Evolutionary conservation across 768 basidiomycete species (phyloP).

Genomic region (Phaffia australis): DNA sequence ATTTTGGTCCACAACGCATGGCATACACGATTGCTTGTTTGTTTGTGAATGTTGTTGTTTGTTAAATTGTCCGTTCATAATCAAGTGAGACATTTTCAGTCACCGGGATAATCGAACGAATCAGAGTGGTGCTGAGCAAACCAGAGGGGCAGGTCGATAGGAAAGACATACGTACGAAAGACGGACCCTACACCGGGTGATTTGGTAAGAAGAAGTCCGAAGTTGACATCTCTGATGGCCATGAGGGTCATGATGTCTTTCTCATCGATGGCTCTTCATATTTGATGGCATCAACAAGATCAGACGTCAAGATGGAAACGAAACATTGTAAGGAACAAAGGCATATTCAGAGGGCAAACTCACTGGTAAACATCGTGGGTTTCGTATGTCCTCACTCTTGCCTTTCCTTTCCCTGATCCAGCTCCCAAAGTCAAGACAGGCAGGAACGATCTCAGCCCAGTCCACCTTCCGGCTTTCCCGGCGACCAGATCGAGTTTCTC

Average conservation of each 20-base stretch:
- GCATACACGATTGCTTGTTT: conserved; percentile 84
- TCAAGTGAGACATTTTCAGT: too few relatives aligned
- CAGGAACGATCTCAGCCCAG: too few relatives aligned
- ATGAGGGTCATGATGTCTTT: conserved; percentile 72
- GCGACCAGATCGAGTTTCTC: neutral
- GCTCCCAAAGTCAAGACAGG: too few relatives aligned
- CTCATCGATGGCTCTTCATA: conserved; percentile 58
- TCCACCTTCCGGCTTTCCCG: neutral
- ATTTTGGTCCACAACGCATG: conserved; percentile 44
- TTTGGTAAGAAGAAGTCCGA: conserved; percentile 8
- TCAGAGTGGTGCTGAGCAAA: too few relatives aligned
- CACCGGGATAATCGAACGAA: too few relatives aligned
- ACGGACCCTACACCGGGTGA: conserved; percentile 32
- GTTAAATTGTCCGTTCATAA: conserved; percentile 72
- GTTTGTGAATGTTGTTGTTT: too few relatives aligned
- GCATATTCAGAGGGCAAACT: neutral
- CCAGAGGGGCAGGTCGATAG: conserved; percentile 34
- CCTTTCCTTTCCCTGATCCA: neutral
- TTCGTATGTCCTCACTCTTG: conserved; percentile 1
- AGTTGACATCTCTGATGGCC: conserved; percentile 72
- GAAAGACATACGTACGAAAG: neutral
- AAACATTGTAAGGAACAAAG: too few relatives aligned
- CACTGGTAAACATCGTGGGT: conserved; percentile 15
- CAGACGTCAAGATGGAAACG: neutral
- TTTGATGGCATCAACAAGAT: too few relatives aligned